phyloP scores from a whole-genome alignment of 2,329 filamentous ascomycete species.

The Nannizziopsis barbatae region DNA sequence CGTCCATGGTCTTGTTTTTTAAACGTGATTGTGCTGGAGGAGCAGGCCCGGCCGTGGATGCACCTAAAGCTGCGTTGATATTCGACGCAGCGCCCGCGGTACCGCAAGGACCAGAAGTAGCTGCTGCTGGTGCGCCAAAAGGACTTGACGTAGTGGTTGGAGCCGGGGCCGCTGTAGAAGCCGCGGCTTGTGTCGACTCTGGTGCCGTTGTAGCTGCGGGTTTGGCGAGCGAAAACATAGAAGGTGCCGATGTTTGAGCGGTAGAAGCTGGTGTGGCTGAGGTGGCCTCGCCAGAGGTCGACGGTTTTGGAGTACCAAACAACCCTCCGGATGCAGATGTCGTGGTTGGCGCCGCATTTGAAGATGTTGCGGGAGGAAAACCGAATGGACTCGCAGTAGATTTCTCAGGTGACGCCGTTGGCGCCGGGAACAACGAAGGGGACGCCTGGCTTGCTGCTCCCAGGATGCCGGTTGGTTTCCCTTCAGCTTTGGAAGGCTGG shows the following conservation, averaged over 20 bases:
- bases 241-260: slow-evolving; percentile 6
- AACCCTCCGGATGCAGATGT: slow-evolving; percentile 13
- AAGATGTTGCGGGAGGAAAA: slow-evolving; percentile 4
- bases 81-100: slow-evolving; percentile 23
- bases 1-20: slow-evolving; percentile 98
- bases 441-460: slow-evolving; percentile 13
- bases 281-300: slow-evolving; percentile 5
- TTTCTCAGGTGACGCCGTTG: slow-evolving; percentile 5
- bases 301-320: slow-evolving; percentile 8
- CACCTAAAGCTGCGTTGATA: slow-evolving; percentile 41
- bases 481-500: slow-evolving; percentile 1
- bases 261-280: slow-evolving; percentile 5
- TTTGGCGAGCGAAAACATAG: slow-evolving; percentile 5
- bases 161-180: slow-evolving; percentile 21
- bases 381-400: slow-evolving; percentile 3
- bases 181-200: slow-evolving; percentile 20
- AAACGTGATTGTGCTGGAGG: slow-evolving; percentile 74
- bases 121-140: slow-evolving; percentile 19
- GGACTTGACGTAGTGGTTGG: slow-evolving; percentile 17
- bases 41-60: slow-evolving; percentile 67
- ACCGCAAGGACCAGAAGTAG: slow-evolving; percentile 22
- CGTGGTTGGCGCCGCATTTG: slow-evolving; percentile 12
- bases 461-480: slow-evolving; percentile 13
- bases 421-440: slow-evolving; percentile 12
- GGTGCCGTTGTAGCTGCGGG: slow-evolving; percentile 24